Evolutionary conservation across 2,329 filamentous ascomycete species (phyloP).

Genomic region (Fusarium austroafricanum): DNA sequence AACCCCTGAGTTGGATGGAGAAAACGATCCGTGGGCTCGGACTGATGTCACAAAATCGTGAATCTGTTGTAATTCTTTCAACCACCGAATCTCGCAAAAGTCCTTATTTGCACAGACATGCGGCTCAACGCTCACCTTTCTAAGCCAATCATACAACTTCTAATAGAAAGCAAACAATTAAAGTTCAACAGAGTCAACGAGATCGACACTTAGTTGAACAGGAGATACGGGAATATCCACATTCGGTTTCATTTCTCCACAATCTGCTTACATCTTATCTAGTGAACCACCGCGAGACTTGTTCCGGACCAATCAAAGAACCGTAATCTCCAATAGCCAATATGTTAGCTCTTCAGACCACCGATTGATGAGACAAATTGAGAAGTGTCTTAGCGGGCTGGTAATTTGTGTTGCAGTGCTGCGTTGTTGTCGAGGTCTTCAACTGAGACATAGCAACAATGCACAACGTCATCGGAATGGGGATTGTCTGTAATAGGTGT

Average conservation of each 20-base stretch:
- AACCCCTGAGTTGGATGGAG: not conserved
- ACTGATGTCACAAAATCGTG: conserved; percentile 4
- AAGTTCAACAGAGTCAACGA: conserved; percentile 5
- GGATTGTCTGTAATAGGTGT: not conserved
- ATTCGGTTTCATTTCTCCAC: not conserved
- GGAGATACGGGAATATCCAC: not conserved
- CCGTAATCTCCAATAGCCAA: not conserved
- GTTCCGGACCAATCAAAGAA: not conserved
- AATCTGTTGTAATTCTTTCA: too few species aligned
- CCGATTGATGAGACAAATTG: not conserved
- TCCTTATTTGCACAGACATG: not conserved
- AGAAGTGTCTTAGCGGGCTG: not conserved
- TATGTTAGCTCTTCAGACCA: not conserved
- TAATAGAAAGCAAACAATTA: not conserved
- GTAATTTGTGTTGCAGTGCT: not conserved
- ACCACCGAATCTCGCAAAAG: not conserved
- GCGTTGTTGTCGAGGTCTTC: too few species aligned
- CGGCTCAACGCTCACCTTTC: not conserved
- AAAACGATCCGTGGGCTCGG: not conserved
- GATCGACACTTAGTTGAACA: not conserved
- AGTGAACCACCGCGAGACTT: too few species aligned
- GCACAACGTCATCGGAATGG: not conserved
- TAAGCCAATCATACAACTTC: not conserved
- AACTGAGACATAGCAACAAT: not conserved
- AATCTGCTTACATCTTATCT: too few species aligned